Conservation (phyloP, 2,329 filamentous ascomycete genomes). For the Fusarium pseudoanthophilum region DNA sequence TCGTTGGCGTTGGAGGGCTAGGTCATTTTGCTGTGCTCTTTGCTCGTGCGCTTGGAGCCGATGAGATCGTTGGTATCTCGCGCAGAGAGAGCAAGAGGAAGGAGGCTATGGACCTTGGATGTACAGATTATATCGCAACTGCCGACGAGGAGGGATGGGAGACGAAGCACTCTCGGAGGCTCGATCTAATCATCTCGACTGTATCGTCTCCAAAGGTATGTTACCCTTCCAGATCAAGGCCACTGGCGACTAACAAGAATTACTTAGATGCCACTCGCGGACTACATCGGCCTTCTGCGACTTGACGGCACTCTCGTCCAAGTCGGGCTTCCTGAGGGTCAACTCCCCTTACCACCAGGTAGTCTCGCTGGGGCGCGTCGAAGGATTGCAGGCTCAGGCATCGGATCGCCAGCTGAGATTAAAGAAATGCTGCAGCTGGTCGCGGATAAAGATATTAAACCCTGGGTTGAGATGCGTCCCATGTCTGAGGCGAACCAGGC, state of each 20-base stretch:
- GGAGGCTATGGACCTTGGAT: slow-evolving; percentile 65
- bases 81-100: slow-evolving; percentile 65
- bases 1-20: slow-evolving; percentile 73
- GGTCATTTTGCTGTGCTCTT: slow-evolving; percentile 75
- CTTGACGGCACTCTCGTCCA: slow-evolving; percentile 68
- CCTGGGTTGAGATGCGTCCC: slow-evolving; percentile 64
- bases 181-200: slow-evolving; percentile 79
- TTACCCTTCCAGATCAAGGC: too few relatives aligned
- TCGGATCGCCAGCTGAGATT: slow-evolving; percentile 66
- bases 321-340: slow-evolving; percentile 64
- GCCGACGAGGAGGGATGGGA: slow-evolving; percentile 64
- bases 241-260: background rate
- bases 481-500: slow-evolving; percentile 66
- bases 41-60: slow-evolving; percentile 72
- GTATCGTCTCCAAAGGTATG: slow-evolving; percentile 63
- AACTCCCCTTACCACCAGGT: slow-evolving; percentile 1
- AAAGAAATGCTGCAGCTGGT: slow-evolving; percentile 68
- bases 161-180: slow-evolving; percentile 62
- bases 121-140: slow-evolving; percentile 66
- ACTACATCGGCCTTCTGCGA: slow-evolving; percentile 51
- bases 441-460: slow-evolving; percentile 64
- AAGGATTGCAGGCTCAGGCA: slow-evolving; percentile 48
- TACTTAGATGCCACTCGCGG: slow-evolving; percentile 26
- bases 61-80: slow-evolving; percentile 67
- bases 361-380: background rate